Evolutionary conservation across 371 early-diverging fungal genomes (phyloP).

Genomic region (Rhizopus sp.): DNA sequence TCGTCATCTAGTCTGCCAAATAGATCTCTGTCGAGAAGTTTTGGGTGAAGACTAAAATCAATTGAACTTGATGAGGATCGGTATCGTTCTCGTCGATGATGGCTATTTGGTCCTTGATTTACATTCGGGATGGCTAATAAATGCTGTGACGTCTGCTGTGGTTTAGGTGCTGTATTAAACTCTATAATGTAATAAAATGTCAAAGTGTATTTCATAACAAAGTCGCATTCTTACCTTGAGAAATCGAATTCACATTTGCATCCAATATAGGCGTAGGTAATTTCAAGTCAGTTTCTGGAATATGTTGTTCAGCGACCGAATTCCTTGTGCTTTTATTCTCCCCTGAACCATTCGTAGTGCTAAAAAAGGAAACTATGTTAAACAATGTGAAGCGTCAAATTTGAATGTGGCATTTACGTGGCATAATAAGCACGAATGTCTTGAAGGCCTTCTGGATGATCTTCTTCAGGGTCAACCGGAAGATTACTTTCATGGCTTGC

Average conservation of each 20-base stretch:
- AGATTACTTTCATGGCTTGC: too few species aligned
- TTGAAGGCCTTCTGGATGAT: constrained; percentile 27
- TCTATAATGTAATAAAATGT: too few species aligned
- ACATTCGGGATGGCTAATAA: too few species aligned
- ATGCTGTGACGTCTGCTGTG: too few species aligned
- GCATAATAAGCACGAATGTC: constrained; percentile 49
- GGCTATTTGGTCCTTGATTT: too few species aligned
- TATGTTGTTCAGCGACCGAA: constrained; percentile 1
- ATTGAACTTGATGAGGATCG: too few species aligned
- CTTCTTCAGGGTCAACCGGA: not conserved
- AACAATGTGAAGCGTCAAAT: not conserved
- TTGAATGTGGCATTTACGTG: constrained; percentile 25
- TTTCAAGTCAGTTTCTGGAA: not conserved
- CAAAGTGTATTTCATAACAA: too few species aligned
- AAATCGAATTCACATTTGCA: not conserved
- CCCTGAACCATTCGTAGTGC: not conserved
- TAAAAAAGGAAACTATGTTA: not conserved
- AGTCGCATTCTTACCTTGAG: constrained; percentile 8
- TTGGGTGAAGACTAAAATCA: too few species aligned
- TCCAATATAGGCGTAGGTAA: not conserved
- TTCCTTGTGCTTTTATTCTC: not conserved
- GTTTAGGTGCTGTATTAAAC: too few species aligned
- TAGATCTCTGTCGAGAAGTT: too few species aligned
- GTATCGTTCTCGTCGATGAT: too few species aligned
- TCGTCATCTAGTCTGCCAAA: too few species aligned